Base-by-base conservation (phyloP, 2,329 filamentous ascomycete species). In the Bipolaris cookei region DNA sequence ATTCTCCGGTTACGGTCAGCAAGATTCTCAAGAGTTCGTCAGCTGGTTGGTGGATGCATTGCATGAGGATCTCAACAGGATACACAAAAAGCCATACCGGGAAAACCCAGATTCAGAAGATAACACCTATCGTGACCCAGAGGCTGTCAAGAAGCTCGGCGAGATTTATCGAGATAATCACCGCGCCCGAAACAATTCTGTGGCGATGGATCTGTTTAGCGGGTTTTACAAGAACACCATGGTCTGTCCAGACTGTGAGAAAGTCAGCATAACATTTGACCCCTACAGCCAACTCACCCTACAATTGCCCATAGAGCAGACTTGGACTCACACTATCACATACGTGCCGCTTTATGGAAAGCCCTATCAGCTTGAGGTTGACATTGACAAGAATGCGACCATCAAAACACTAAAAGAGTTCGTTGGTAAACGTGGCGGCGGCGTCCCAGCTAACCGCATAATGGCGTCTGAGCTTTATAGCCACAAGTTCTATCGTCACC, bases 251-350 rank as follows among this genome's bases (percentile, higher is more conserved):
- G 85, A 84, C 6, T 99, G 95, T 75, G 85, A 89, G 66, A 99
- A 98, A 79, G 90, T 98, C 77, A 97, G 93, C 84, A 97, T 99
- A 68, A 98, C 95, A 0, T 99, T 99, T 71, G 95, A 99, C 74
- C 95, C 95, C 0, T 99, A 96, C 82, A 97, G 92, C 76, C 95
- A 96, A 64, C 80, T 99, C 57, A 97, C 95, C 0, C 81, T 99
- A 21, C 95, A 96, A 55, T 81, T 99, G 32, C 95, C 95, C 0
- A 86, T 97, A 52, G 90, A 95, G 74, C 92, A 89, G 63, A 84
- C 91, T 42, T 97, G 92, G 90, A 83, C 81, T 56, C 89, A 89
- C 63, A 82, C 84, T 1, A 81, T 98, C 65, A 88, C 86, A 53
- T 97, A 90, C 73, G 89, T 91, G 58, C 92, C 93, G 2, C 79